phyloP scores from a whole-genome alignment of 768 basidiomycete genomes.

The Clitopilus passeckerianus region DNA sequence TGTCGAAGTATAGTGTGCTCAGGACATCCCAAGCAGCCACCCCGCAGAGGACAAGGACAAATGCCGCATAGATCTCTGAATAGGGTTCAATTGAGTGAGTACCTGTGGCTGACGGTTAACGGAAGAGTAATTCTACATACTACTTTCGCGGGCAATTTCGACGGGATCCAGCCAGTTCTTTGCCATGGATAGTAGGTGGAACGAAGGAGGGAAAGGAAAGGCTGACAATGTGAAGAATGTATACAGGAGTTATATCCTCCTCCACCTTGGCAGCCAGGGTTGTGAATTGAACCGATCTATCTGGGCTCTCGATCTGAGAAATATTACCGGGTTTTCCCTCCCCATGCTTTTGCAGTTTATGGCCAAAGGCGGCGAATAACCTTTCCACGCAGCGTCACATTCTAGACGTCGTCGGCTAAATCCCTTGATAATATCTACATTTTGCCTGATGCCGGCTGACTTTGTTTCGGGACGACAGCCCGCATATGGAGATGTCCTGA shows the following conservation, averaged over 20 bases:
- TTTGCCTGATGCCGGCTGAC: neutral
- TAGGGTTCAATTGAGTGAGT: neutral
- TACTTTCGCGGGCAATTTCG: conserved; percentile 20
- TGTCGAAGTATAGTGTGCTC: conserved; percentile 23
- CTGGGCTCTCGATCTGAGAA: neutral
- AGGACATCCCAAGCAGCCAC: conserved; percentile 26
- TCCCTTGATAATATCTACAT: neutral
- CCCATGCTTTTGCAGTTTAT: too few relatives aligned
- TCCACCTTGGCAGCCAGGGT: neutral
- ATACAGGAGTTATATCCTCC: neutral
- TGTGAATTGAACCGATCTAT: neutral
- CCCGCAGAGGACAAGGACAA: conserved; percentile 24
- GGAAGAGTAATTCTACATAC: conserved; percentile 12
- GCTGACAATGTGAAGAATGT: neutral
- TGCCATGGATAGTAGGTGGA: conserved; percentile 8
- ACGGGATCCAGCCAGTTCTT: conserved; percentile 19
- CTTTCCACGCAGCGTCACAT: neutral
- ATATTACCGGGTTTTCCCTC: too few relatives aligned
- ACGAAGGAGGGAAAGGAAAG: neutral
- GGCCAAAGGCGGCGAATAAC: neutral
- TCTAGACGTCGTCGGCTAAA: neutral
- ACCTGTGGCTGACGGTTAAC: too few relatives aligned
- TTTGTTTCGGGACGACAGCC: neutral
- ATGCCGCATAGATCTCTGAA: conserved; percentile 25
- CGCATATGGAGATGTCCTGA: neutral